Evolutionary conservation across 345 rosid species (phyloP).

Genomic region (Physaria fendleri): DNA sequence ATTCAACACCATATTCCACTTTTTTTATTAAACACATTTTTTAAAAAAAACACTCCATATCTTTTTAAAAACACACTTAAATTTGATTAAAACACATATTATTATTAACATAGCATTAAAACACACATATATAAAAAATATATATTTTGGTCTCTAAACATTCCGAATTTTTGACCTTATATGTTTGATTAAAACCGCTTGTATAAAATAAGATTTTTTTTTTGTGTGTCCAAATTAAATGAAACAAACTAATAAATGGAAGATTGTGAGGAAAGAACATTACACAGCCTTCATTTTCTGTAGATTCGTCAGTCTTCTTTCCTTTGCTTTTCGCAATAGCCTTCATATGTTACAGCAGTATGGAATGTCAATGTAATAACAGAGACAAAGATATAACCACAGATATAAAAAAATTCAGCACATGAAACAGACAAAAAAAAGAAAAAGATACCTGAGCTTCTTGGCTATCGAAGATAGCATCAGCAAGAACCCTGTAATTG

Average conservation of each 20-base stretch:
- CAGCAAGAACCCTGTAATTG: conserved; percentile 79
- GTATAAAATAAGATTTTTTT: too few relatives aligned
- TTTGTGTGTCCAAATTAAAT: too few relatives aligned
- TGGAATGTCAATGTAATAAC: conserved; percentile 2
- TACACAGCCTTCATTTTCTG: conserved; percentile 13
- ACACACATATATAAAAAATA: too few relatives aligned
- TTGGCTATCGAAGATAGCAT: conserved; percentile 77
- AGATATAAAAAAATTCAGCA: background rate
- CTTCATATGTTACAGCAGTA: background rate
- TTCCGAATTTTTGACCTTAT: too few relatives aligned
- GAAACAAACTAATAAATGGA: background rate
- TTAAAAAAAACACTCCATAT: too few relatives aligned
- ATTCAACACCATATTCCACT: too few relatives aligned
- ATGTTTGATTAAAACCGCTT: too few relatives aligned
- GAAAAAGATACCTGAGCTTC: conserved; percentile 48
- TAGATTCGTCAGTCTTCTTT: conserved; percentile 12
- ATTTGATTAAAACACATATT: too few relatives aligned
- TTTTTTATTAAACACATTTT: too few relatives aligned
- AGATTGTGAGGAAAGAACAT: conserved; percentile 7
- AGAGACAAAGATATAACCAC: background rate
- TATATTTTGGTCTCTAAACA: too few relatives aligned
- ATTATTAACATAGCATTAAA: too few relatives aligned
- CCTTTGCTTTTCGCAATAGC: background rate
- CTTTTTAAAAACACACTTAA: too few relatives aligned
- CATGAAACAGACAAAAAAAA: background rate